phyloP scores from a whole-genome alignment of 129 eudicot species.

The Helichrysum umbraculigerum region DNA sequence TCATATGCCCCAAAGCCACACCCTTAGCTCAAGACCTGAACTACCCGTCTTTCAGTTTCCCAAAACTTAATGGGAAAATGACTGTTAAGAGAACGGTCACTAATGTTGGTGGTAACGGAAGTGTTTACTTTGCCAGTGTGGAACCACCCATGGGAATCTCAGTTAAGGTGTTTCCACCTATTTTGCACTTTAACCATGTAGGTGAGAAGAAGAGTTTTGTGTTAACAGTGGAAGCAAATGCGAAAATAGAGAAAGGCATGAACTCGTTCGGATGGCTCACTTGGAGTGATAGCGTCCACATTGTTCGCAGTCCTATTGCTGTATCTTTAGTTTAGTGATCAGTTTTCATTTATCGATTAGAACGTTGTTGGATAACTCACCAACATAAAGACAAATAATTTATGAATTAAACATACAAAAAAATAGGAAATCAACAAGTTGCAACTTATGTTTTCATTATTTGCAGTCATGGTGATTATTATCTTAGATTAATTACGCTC shows the following conservation, averaged over 20 bases:
- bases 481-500: background rate
- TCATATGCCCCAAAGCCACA: slow-evolving; percentile 57
- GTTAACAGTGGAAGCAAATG: slow-evolving; percentile 51
- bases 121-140: slow-evolving; percentile 61
- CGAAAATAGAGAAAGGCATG: slow-evolving; percentile 9
- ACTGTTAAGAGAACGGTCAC: slow-evolving; percentile 64
- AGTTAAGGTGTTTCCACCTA: slow-evolving; percentile 58
- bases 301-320: slow-evolving; percentile 78
- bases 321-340: slow-evolving; percentile 52
- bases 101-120: slow-evolving; percentile 61
- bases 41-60: slow-evolving; percentile 77
- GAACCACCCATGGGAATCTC: slow-evolving; percentile 66
- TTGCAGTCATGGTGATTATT: background rate
- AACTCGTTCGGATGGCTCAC: slow-evolving; percentile 75
- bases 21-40: slow-evolving; percentile 55
- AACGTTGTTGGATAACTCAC: slow-evolving; percentile 20
- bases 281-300: slow-evolving; percentile 73
- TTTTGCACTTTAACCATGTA: slow-evolving; percentile 44
- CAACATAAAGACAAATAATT: slow-evolving; percentile 28
- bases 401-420: slow-evolving; percentile 3
- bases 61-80: slow-evolving; percentile 51
- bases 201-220: slow-evolving; percentile 70
- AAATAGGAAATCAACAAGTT: slow-evolving; percentile 19
- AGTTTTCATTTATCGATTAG: background rate
- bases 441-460: slow-evolving; percentile 1